Evolutionary conservation across 176 grass and related monocot genomes (phyloP).

Genomic region (Saccharum officinarum): DNA sequence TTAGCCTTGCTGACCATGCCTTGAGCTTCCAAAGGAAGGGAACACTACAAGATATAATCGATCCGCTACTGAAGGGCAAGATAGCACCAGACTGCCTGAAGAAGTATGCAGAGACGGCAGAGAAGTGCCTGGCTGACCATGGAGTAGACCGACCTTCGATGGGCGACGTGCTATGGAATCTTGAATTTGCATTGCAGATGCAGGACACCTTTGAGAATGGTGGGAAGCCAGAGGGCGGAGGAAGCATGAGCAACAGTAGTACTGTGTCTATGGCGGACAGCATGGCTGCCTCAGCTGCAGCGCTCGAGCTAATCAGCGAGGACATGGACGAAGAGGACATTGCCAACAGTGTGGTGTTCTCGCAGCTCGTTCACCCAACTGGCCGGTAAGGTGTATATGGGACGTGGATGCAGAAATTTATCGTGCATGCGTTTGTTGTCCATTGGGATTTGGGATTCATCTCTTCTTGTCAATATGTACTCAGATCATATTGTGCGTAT

Average conservation of each 20-base stretch:
- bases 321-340: constrained; percentile 60
- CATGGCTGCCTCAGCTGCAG: constrained; percentile 34
- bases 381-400: constrained; percentile 33
- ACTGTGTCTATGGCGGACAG: constrained; percentile 18
- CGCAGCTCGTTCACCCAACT: constrained; percentile 43
- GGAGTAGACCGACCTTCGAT: constrained; percentile 47
- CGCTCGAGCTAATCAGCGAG: constrained; percentile 38
- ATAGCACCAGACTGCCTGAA: constrained; percentile 44
- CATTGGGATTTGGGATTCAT: neutral
- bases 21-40: constrained; percentile 50
- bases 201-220: constrained; percentile 55
- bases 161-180: constrained; percentile 58
- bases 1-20: constrained; percentile 58
- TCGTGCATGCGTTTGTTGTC: neutral
- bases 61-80: constrained; percentile 34
- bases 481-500: constrained; percentile 3
- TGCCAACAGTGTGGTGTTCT: constrained; percentile 49
- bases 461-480: neutral
- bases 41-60: constrained; percentile 39
- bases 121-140: constrained; percentile 55
- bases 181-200: constrained; percentile 51
- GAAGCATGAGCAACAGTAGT: neutral
- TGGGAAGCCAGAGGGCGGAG: constrained; percentile 4
- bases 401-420: neutral
- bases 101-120: constrained; percentile 49